Evolutionary conservation across 2,329 filamentous ascomycete genomes (phyloP).

Genomic region (Ophioceras dolichostomum): DNA sequence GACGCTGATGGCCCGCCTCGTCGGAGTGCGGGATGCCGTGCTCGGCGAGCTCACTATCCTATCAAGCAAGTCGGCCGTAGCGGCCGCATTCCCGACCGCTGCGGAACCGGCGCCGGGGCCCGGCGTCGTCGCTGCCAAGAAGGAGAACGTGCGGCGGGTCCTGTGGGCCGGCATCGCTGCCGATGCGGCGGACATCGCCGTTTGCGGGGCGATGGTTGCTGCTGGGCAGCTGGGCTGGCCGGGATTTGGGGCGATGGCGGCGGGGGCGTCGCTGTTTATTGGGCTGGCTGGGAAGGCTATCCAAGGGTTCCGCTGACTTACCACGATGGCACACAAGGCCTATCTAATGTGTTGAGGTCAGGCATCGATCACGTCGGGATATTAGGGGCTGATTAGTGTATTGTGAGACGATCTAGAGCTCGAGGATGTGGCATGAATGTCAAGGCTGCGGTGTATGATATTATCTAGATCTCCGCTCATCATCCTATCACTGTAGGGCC

Average conservation of each 20-base stretch:
- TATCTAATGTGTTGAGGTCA: too few relatives aligned
- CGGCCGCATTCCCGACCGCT: too few relatives aligned
- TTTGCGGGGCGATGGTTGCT: neutral
- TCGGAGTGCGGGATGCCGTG: neutral
- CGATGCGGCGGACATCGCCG: neutral
- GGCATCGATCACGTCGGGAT: too few relatives aligned
- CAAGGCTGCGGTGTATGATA: too few relatives aligned
- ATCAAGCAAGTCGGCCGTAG: conserved; percentile 11
- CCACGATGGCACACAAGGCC: too few relatives aligned
- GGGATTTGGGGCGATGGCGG: neutral
- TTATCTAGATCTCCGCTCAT: too few relatives aligned
- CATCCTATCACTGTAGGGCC: too few relatives aligned
- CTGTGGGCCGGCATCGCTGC: neutral
- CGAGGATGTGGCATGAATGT: too few relatives aligned
- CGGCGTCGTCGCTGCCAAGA: neutral
- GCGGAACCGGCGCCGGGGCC: too few relatives aligned
- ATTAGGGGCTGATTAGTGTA: too few relatives aligned
- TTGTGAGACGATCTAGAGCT: too few relatives aligned
- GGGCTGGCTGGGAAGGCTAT: neutral
- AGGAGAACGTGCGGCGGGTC: neutral
- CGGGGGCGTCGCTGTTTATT: neutral
- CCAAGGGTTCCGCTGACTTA: too few relatives aligned
- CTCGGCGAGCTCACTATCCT: conserved; percentile 10
- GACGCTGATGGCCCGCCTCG: neutral
- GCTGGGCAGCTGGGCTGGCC: neutral